A percentile compares a stretch with the other conserved stretches of the same genome.
phyloP scores from a whole-genome alignment of 805 yeast genomes.

The Zygoascus ofunaensis region DNA sequence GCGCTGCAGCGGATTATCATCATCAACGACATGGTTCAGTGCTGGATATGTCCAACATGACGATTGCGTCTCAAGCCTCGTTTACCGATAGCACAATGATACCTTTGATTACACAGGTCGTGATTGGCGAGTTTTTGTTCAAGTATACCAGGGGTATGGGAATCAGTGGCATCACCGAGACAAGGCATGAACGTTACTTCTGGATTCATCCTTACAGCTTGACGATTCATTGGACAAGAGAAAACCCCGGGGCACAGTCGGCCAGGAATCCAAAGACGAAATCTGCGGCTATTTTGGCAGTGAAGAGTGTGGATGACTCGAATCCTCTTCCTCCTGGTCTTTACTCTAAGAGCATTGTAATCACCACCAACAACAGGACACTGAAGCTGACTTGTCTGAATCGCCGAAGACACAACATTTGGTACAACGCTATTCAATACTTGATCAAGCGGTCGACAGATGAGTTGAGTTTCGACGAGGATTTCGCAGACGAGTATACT shows the following conservation, averaged over 20 bases:
- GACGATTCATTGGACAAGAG: constrained; percentile 81
- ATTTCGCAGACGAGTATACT: constrained; percentile 11
- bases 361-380: constrained; percentile 56
- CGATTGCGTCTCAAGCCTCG: constrained; percentile 18
- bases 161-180: constrained; percentile 52
- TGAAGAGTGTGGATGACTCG: constrained; percentile 71
- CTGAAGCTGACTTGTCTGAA: constrained; percentile 81
- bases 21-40: not conserved
- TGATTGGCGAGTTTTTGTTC: constrained; percentile 82
- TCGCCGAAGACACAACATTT: constrained; percentile 77
- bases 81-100: constrained; percentile 50
- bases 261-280: constrained; percentile 47
- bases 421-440: constrained; percentile 79
- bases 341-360: constrained; percentile 72
- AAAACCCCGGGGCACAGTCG: constrained; percentile 70
- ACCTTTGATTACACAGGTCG: constrained; percentile 83
- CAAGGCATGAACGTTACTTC: constrained; percentile 83
- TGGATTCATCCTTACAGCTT: constrained; percentile 95
- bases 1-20: not conserved
- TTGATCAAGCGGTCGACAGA: constrained; percentile 40
- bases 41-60: constrained; percentile 14
- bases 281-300: constrained; percentile 71
- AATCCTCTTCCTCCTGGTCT: constrained; percentile 87
- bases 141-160: constrained; percentile 79
- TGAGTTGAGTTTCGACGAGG: constrained; percentile 19